phyloP scores from a whole-genome alignment of 2,329 filamentous ascomycete species.

The Paecilomyces sp. region DNA sequence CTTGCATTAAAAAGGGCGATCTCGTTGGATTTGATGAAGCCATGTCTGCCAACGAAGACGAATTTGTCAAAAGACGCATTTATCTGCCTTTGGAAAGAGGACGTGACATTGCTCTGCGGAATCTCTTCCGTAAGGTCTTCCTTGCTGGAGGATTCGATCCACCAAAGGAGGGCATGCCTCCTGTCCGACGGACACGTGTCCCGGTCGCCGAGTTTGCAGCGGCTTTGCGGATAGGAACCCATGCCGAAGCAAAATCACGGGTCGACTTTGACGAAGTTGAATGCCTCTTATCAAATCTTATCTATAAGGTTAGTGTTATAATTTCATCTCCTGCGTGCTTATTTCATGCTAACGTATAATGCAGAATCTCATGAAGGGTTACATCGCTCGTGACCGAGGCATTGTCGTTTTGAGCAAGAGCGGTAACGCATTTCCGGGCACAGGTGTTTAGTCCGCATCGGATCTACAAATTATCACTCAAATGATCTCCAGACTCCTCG shows the following conservation, averaged over 20 bases:
- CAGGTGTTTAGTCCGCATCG: constrained; percentile 50
- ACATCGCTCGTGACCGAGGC: constrained; percentile 83
- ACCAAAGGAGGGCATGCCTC: constrained; percentile 58
- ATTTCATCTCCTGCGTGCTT: neutral
- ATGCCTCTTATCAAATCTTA: constrained; percentile 90
- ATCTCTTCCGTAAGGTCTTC: constrained; percentile 87
- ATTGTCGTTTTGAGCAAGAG: constrained; percentile 91
- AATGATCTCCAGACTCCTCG: neutral
- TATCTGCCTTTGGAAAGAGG: constrained; percentile 91
- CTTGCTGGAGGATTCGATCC: constrained; percentile 76
- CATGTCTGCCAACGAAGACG: constrained; percentile 73
- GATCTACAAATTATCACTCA: neutral
- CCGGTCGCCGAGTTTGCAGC: constrained; percentile 78
- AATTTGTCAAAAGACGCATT: constrained; percentile 86
- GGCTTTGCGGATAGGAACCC: constrained; percentile 67
- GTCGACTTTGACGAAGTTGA: constrained; percentile 91
- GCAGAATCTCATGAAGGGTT: constrained; percentile 93
- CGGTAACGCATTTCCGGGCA: constrained; percentile 81
- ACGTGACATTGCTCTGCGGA: constrained; percentile 84
- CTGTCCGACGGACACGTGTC: constrained; percentile 63
- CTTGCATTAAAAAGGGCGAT: constrained; percentile 75
- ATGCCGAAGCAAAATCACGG: constrained; percentile 42
- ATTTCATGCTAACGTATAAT: constrained; percentile 10
- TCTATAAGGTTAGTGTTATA: constrained; percentile 72
- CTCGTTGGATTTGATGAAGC: constrained; percentile 78